A percentile compares a stretch with the other conserved stretches of the same genome.
These are phyloP conservation scores for Fraxinus sp. DNA, from an alignment of 305 asterid genomes.

Conservation along the genomic window DNA sequence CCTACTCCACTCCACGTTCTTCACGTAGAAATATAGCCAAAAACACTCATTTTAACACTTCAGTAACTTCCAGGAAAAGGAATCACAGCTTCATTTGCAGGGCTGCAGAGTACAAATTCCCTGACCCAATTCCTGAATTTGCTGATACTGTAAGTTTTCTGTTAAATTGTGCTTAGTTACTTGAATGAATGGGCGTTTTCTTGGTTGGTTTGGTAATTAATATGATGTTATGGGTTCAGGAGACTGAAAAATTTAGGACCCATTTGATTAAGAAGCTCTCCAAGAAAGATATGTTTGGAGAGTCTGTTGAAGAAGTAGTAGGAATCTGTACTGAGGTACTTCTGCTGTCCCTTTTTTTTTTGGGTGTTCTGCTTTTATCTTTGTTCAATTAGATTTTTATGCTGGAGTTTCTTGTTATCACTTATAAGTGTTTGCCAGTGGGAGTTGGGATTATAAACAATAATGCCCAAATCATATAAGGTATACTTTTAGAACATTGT, in stretches of 20 bases:
- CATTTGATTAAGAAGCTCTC: slow-evolving; percentile 63
- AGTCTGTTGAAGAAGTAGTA: slow-evolving; percentile 72
- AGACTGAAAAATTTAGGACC: slow-evolving; percentile 67
- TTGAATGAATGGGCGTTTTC: background rate
- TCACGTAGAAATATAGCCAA: slow-evolving; percentile 11
- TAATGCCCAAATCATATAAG: background rate
- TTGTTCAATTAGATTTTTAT: background rate
- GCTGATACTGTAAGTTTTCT: slow-evolving; percentile 66
- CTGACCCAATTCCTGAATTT: slow-evolving; percentile 94
- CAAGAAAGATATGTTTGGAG: slow-evolving; percentile 79
- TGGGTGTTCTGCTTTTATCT: background rate
- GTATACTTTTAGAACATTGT: background rate
- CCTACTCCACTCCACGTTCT: slow-evolving; percentile 22
- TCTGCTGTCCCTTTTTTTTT: background rate
- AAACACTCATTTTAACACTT: slow-evolving; percentile 12
- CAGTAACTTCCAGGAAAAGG: slow-evolving; percentile 22
- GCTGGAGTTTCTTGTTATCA: background rate
- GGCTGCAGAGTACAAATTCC: slow-evolving; percentile 91
- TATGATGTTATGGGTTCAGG: slow-evolving; percentile 38
- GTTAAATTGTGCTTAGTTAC: background rate
- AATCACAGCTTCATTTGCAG: slow-evolving; percentile 44
- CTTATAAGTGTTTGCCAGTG: background rate
- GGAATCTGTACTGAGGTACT: slow-evolving; percentile 79
- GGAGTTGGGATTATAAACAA: background rate
- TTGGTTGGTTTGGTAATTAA: background rate